These are phyloP conservation scores for Linnemannia zychae DNA, from an alignment of 192 early-diverging fungal genomes.

Conservation along the genomic window DNA sequence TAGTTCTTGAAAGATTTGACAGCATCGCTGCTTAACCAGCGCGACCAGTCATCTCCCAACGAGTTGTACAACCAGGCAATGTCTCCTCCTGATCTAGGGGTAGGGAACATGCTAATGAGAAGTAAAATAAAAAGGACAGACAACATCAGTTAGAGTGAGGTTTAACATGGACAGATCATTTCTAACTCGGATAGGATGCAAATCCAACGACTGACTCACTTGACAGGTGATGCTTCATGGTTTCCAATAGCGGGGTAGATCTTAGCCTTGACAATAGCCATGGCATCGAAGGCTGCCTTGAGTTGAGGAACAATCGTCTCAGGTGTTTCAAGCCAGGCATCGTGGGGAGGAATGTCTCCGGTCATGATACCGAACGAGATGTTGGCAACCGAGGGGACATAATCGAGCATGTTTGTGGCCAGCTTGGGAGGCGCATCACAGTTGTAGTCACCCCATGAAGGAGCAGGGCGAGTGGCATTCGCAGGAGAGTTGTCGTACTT, in stretches of 20 bases:
- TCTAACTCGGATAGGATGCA: too few species aligned
- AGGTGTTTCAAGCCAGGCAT: constrained; percentile 60
- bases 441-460: constrained; percentile 58
- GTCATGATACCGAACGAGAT: constrained; percentile 59
- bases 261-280: constrained; percentile 38
- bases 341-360: constrained; percentile 66
- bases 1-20: constrained; percentile 45
- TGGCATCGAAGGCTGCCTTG: constrained; percentile 37
- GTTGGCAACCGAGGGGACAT: constrained; percentile 39
- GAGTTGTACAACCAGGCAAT: constrained; percentile 66
- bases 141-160: not conserved
- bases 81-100: constrained; percentile 25
- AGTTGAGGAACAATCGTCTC: constrained; percentile 44
- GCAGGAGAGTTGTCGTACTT: constrained; percentile 37
- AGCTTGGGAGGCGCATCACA: constrained; percentile 61
- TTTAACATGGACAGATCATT: not conserved
- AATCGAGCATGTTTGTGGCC: constrained; percentile 49
- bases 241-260: constrained; percentile 67
- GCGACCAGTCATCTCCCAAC: constrained; percentile 56
- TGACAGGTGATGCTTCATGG: constrained; percentile 62
- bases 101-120: constrained; percentile 32
- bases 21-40: constrained; percentile 57
- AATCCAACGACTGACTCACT: not conserved
- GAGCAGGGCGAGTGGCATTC: constrained; percentile 25
- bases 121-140: not conserved